These are phyloP conservation scores for Calonectria honghensis DNA, from an alignment of 2,329 filamentous ascomycete species.

Conservation along the genomic window DNA sequence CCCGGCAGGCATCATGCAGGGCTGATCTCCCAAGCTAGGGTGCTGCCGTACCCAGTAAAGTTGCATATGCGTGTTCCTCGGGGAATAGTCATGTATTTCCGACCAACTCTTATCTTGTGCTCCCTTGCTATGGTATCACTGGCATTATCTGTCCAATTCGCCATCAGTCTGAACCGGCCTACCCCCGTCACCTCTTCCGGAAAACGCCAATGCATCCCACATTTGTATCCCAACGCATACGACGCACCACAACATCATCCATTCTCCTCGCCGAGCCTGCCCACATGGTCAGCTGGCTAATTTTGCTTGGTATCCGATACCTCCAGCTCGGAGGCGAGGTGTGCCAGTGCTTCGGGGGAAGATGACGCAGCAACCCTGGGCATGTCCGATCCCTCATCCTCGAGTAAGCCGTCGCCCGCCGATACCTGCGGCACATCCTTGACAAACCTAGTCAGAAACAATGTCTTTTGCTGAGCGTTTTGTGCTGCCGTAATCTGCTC, in stretches of 20 bases:
- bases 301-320: constrained; percentile 42
- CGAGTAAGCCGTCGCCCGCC: constrained; percentile 55
- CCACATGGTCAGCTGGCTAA: constrained; percentile 28
- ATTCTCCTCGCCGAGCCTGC: background rate
- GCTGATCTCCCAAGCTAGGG: constrained; percentile 40
- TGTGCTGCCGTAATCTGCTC: constrained; percentile 76
- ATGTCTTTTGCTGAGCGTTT: constrained; percentile 63
- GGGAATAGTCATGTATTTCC: constrained; percentile 40
- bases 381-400: constrained; percentile 47
- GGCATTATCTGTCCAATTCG: constrained; percentile 34
- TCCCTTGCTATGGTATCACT: constrained; percentile 40
- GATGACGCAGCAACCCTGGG: constrained; percentile 28
- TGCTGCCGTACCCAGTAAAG: constrained; percentile 38
- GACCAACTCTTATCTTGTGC: constrained; percentile 42
- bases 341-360: constrained; percentile 47
- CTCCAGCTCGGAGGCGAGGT: constrained; percentile 50
- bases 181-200: constrained; percentile 14
- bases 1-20: constrained; percentile 36
- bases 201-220: constrained; percentile 34
- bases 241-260: constrained; percentile 12
- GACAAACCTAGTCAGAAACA: constrained; percentile 71
- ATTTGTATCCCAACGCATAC: constrained; percentile 31
- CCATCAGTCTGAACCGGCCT: constrained; percentile 31
- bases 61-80: constrained; percentile 35
- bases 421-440: constrained; percentile 65